Evolutionary conservation across 164 flowering plant species (phyloP).

Genomic region (Pachysandra terminalis): DNA sequence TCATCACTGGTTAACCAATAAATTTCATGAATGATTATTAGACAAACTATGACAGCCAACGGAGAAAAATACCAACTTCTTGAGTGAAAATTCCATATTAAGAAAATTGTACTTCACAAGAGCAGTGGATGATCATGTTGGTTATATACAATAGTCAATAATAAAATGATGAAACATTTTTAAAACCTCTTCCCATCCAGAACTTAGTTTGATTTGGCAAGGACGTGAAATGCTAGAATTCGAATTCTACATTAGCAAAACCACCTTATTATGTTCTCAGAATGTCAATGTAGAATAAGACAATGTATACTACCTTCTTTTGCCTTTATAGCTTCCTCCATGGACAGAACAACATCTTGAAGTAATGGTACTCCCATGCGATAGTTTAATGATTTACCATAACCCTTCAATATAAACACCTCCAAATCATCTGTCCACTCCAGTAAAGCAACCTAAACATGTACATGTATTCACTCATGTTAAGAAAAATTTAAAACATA

Average conservation of each 20-base stretch:
- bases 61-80: background rate
- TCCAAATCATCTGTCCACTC: slow-evolving; percentile 98
- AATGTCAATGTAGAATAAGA: background rate
- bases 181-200: background rate
- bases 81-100: background rate
- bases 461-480: slow-evolving; percentile 4
- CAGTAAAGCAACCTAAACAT: slow-evolving; percentile 59
- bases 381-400: slow-evolving; percentile 85
- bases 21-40: no score
- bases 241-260: background rate
- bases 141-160: no score
- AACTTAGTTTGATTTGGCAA: background rate
- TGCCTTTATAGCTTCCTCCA: slow-evolving; percentile 84
- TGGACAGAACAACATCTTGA: slow-evolving; percentile 72
- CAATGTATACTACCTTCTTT: slow-evolving; percentile 55
- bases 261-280: background rate
- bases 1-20: background rate
- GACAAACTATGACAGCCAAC: background rate
- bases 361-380: slow-evolving; percentile 90
- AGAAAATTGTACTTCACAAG: background rate
- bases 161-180: no score
- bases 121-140: background rate
- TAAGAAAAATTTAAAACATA: slow-evolving; percentile 3
- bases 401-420: slow-evolving; percentile 79
- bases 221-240: background rate